Evolutionary conservation across 371 early-diverging fungal species (phyloP).

Genomic region (Blakeslea trispora): DNA sequence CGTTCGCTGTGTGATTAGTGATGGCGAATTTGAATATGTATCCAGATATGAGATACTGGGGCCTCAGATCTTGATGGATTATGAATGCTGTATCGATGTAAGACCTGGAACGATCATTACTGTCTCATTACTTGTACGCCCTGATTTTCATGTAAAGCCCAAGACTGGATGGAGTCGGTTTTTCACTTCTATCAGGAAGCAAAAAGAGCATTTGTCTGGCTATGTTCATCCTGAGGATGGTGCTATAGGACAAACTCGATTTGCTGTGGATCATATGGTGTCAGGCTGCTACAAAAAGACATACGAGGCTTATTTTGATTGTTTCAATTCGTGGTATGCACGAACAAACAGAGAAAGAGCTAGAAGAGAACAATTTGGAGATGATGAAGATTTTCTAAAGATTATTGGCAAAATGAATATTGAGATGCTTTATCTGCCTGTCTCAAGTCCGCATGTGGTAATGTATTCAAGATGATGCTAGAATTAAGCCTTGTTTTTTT

Average conservation of each 20-base stretch:
- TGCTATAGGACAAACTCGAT: conserved; percentile 46
- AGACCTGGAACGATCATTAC: conserved; percentile 46
- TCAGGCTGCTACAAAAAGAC: conserved; percentile 42
- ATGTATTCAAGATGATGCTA: conserved; percentile 2
- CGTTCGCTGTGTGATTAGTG: conserved; percentile 40
- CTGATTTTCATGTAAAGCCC: conserved; percentile 48
- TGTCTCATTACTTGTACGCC: conserved; percentile 49
- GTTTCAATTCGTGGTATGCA: conserved; percentile 49
- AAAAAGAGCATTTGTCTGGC: conserved; percentile 40
- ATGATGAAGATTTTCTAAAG: conserved; percentile 42
- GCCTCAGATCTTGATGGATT: conserved; percentile 39
- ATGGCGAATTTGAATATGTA: conserved; percentile 43
- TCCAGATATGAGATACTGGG: conserved; percentile 36
- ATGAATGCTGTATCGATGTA: conserved; percentile 47
- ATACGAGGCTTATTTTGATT: conserved; percentile 40
- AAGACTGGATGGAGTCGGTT: conserved; percentile 29
- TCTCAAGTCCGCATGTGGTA: conserved; percentile 33
- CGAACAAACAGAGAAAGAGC: conserved; percentile 27
- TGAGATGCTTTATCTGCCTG: conserved; percentile 44
- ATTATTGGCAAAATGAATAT: conserved; percentile 42
- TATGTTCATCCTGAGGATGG: conserved; percentile 51
- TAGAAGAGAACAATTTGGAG: conserved; percentile 36
- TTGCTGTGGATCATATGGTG: conserved; percentile 45
- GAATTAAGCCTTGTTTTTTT: not conserved
- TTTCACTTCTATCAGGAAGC: conserved; percentile 35